Base-by-base conservation (phyloP, 495 filamentous ascomycete species). In the Chaetomium cochliodes region DNA sequence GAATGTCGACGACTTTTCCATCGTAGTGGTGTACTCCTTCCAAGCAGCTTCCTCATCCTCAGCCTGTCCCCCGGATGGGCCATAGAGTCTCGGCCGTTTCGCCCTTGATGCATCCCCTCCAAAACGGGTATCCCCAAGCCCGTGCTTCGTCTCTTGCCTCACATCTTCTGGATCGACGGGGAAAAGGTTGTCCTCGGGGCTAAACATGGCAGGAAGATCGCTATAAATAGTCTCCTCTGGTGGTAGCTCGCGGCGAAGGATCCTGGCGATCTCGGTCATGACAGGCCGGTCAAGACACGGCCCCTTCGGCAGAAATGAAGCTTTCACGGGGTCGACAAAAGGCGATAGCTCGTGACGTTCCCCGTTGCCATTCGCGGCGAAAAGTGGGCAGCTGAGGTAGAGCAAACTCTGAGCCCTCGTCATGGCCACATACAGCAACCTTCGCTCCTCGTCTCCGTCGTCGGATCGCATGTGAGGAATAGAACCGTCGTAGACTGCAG, bases 381-480 rank as follows among this genome's bases (percentile, higher is more conserved):
- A 75, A 25, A 83, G 73, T 0, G 96, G 93, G 61, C 87, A 90
- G 70, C 92, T 97, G 58, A 98, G 82, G 69, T 98, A 97, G n/a
- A 99, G 80, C 39, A 99, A 77, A 8, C 85, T 88, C 73, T 97
- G 88, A 2, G 96, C 94, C 77, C 94, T 82, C 5, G 96, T 99
- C 96, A 99, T 99, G 9, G 93, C 96, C 7, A 99, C 96, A 73
- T 98, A 99, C 0, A 99, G 81, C 57, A 99, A 76, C 57, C 96
- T 80, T 64, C 96, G 81, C 72, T 99, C 96, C 75, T 99, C 96
- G 63, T 93, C 90, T 18, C 81, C 79, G 70, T 98, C 92, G 54
- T 99, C 96, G 13, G 92, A 86, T 65, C 94, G 83, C n/a, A 88
- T 90, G 76, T 99, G 96, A 2, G 96, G 96, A 60, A 98, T 97